Evolutionary conservation across 2,329 filamentous ascomycete species (phyloP).

Genomic region (Clonostachys rhizophaga): DNA sequence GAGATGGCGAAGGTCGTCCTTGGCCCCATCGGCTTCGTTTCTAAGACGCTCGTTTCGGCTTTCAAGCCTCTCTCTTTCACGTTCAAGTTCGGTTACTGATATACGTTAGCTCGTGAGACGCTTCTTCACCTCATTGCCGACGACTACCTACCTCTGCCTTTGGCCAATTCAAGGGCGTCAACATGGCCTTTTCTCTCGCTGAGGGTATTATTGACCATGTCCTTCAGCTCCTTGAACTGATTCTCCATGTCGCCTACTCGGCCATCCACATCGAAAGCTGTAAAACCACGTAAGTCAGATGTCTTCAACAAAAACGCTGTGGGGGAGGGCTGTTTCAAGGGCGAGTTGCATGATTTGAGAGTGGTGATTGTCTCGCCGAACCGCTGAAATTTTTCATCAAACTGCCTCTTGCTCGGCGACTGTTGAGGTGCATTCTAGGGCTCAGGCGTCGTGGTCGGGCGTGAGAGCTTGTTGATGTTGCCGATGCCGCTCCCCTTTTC

Average conservation of each 20-base stretch:
- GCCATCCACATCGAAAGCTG: slow-evolving; percentile 77
- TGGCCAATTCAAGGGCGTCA: slow-evolving; percentile 69
- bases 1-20: slow-evolving; percentile 25
- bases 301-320: slow-evolving; percentile 63
- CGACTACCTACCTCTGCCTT: slow-evolving; percentile 61
- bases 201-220: slow-evolving; percentile 66
- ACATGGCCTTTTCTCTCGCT: slow-evolving; percentile 66
- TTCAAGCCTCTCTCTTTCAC: slow-evolving; percentile 38
- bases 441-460: slow-evolving; percentile 9
- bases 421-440: slow-evolving; percentile 23
- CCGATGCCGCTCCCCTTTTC: background rate
- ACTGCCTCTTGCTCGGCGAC: slow-evolving; percentile 21
- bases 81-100: slow-evolving; percentile 43
- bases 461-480: too few species aligned
- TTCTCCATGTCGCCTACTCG: slow-evolving; percentile 73
- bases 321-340: slow-evolving; percentile 29
- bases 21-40: slow-evolving; percentile 51
- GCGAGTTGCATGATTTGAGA: slow-evolving; percentile 26
- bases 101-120: slow-evolving; percentile 4
- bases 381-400: slow-evolving; percentile 21
- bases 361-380: slow-evolving; percentile 23
- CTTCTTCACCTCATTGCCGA: background rate
- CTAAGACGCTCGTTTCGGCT: slow-evolving; percentile 47
- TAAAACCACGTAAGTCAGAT: slow-evolving; percentile 61
- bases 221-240: slow-evolving; percentile 67